Conservation (phyloP, 2,329 filamentous ascomycete species). For the Sphaerulina vaccinii region DNA sequence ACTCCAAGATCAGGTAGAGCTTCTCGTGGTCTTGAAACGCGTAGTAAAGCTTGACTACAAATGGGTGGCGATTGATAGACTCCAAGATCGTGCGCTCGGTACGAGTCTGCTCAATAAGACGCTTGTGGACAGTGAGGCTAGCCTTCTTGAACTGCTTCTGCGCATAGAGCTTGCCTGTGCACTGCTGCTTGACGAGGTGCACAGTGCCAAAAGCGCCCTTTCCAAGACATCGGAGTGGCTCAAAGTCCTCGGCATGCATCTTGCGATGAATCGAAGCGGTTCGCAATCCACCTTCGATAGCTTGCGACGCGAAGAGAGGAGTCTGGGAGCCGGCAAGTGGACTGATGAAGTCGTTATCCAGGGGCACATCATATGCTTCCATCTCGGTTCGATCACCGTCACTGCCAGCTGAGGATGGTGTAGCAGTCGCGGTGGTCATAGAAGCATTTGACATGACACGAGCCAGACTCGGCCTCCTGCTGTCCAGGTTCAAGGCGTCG, state of each 20-base stretch:
- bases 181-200: constrained; percentile 82
- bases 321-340: constrained; percentile 46
- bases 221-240: constrained; percentile 84
- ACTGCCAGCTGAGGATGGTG: constrained; percentile 55
- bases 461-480: constrained; percentile 52
- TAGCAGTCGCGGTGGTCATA: constrained; percentile 55
- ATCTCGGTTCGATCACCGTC: constrained; percentile 70
- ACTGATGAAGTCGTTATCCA: constrained; percentile 83
- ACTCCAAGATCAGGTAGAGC: constrained; percentile 94
- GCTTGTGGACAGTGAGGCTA: constrained; percentile 90
- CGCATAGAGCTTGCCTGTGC: constrained; percentile 85
- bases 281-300: constrained; percentile 56
- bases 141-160: constrained; percentile 99
- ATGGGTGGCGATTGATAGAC: constrained; percentile 92
- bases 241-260: constrained; percentile 89
- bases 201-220: constrained; percentile 97
- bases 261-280: constrained; percentile 62
- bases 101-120: constrained; percentile 94
- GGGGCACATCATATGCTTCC: constrained; percentile 79
- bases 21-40: constrained; percentile 98
- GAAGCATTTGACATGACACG: constrained; percentile 38
- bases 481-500: constrained; percentile 70
- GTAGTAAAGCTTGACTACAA: constrained; percentile 97
- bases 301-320: constrained; percentile 39
- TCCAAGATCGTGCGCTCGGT: constrained; percentile 94